Evolutionary conservation across 768 basidiomycete genomes (phyloP), one percentile per base, ranked within the genome.

Genomic region (Rubroboletus pulcherrimus): DNA sequence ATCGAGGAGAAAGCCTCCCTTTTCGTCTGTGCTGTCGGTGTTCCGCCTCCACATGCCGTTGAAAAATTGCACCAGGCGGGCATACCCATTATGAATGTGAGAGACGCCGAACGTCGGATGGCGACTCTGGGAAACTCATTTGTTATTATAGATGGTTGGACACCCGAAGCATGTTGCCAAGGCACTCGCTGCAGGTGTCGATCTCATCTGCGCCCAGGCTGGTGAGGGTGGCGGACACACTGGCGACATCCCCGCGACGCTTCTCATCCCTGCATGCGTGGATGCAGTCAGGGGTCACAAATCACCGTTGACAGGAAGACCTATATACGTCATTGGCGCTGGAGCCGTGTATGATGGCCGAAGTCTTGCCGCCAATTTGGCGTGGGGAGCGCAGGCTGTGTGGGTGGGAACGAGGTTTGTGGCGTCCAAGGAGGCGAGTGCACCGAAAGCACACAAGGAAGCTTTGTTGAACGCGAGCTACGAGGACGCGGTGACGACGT

Each of bases 371-470:
- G 90, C 94, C 15, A 92, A 94, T 65, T 72, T 98, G 52, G 78
- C 85, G 63, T 95, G 89, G 84, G 94, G 94, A 58, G 93, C 93
- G 37, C 81, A 92, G 62, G 94, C 79, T 35, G 92, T 94, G 51
- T 94, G 89, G 91, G 89, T 91, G 37, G 90, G 89, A 43, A 91
- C 89, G 4, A 83, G 93, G 44, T 95, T 96, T 65, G 93, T 95
- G 26, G 92, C 93, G 14, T 75, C 82, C 15, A 78, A 73, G 5
- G 92, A 95, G 69, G 93, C 93, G 34, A 80, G 79, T 43, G 93
- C 93, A 11, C 88, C 91, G 2, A 86, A 86, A 69, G 79, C 78
- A 56, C 93, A 96, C 76, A 96, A 96, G 74, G 86, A 93, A 9
- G 79, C 85, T 55, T 68, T 92, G 19, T 55, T 91, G 49, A 80